These are phyloP conservation scores for Nicotiana obtusifolia DNA, from an alignment of 257 asterid genomes.

Conservation along the genomic window DNA sequence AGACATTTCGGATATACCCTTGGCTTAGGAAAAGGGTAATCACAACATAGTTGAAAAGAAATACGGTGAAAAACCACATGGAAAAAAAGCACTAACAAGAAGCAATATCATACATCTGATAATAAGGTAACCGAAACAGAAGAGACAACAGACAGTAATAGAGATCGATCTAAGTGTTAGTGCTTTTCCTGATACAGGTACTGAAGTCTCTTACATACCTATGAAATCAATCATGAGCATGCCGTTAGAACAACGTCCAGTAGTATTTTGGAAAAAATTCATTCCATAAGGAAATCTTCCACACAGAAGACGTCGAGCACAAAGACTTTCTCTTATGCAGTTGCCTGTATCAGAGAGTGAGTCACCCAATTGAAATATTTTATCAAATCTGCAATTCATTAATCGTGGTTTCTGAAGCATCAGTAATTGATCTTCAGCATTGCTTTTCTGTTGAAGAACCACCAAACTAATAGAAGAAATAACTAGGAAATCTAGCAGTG, in stretches of 20 bases:
- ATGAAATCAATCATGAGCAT: conserved; percentile 17
- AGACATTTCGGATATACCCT: no score
- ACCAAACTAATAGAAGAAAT: background rate
- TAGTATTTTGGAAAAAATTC: background rate
- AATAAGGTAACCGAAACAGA: no score
- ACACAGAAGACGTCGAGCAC: background rate
- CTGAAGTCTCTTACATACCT: background rate
- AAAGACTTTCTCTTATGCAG: conserved; percentile 1
- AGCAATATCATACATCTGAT: no score
- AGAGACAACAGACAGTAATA: no score
- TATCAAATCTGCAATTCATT: conserved; percentile 13
- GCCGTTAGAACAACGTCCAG: conserved; percentile 20
- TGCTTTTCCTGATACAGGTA: no score
- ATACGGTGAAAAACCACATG: no score
- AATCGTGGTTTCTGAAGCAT: background rate
- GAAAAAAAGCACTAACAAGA: no score
- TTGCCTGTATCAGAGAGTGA: conserved; percentile 27
- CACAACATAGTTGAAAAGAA: no score
- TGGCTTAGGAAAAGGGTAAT: no score
- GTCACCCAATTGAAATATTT: conserved; percentile 21
- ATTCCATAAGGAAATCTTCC: conserved; percentile 19
- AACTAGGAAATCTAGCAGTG: background rate
- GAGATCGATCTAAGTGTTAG: no score
- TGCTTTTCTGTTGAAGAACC: background rate
- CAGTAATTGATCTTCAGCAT: background rate